A percentile compares a stretch with the other conserved stretches of the same genome.
Evolutionary conservation across 345 rosid genomes (phyloP).

Genomic region (Streptanthus diversifolius): DNA sequence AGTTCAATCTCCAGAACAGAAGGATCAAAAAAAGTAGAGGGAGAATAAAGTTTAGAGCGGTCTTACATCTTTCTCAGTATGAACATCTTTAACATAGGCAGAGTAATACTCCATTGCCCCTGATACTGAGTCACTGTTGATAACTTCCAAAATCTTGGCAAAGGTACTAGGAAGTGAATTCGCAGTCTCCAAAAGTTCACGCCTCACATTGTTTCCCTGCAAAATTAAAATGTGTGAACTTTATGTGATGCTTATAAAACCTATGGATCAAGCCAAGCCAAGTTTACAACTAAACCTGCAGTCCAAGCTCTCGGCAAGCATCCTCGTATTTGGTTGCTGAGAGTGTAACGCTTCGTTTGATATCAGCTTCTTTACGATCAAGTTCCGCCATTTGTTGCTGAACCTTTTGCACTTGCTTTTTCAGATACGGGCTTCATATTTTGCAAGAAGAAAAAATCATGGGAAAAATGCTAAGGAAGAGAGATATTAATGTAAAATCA

Average conservation of each 20-base stretch:
- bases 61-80: conserved; percentile 84
- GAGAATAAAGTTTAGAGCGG: neutral
- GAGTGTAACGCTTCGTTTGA: conserved; percentile 72
- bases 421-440: conserved; percentile 77
- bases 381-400: conserved; percentile 87
- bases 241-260: conserved; percentile 6
- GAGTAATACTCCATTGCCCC: conserved; percentile 75
- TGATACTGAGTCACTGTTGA: conserved; percentile 64
- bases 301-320: conserved; percentile 94
- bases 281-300: conserved; percentile 53
- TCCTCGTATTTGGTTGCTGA: conserved; percentile 84
- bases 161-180: conserved; percentile 80
- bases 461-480: conserved; percentile 1
- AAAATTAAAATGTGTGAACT: conserved; percentile 7
- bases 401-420: conserved; percentile 89
- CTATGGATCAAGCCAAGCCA: conserved; percentile 17
- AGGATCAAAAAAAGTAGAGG: neutral
- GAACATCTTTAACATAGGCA: conserved; percentile 77
- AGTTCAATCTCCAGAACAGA: neutral
- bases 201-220: conserved; percentile 87
- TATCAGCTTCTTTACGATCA: conserved; percentile 91
- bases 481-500: neutral
- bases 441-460: conserved; percentile 4
- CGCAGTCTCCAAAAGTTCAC: conserved; percentile 88
- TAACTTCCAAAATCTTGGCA: conserved; percentile 65